Evolutionary conservation across 768 basidiomycete species (phyloP).

Genomic region (Suillus clintonianus): DNA sequence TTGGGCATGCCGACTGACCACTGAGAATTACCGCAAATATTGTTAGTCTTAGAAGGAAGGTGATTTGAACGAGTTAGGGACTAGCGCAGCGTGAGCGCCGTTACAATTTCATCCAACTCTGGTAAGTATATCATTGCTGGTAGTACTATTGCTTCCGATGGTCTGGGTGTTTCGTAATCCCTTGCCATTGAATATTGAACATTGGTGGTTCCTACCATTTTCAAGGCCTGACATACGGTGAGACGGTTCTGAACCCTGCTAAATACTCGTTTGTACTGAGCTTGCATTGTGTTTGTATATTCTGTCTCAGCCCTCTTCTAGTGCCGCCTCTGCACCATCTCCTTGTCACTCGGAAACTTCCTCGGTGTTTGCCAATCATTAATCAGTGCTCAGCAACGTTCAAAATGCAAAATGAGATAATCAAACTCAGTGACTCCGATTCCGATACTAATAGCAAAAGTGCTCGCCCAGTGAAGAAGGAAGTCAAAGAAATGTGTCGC

Average conservation of each 20-base stretch:
- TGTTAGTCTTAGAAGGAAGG: too few species aligned
- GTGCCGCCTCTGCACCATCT: not conserved
- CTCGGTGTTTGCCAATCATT: not conserved
- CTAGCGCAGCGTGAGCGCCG: too few species aligned
- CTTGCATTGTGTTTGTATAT: not conserved
- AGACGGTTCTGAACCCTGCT: not conserved
- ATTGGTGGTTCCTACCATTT: not conserved
- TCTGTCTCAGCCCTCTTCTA: not conserved
- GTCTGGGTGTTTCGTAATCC: not conserved
- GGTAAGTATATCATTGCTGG: too few species aligned
- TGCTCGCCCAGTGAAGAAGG: not conserved
- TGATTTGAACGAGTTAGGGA: too few species aligned
- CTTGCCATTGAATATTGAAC: not conserved
- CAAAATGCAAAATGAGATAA: slow-evolving; percentile 2
- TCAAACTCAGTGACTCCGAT: slow-evolving; percentile 3
- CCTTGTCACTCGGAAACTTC: not conserved
- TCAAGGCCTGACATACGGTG: not conserved
- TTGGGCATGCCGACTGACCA: too few species aligned
- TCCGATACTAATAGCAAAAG: not conserved
- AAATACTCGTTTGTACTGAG: not conserved
- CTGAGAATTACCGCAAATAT: too few species aligned
- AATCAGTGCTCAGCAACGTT: too few species aligned
- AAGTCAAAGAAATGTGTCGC: not conserved
- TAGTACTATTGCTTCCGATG: not conserved
- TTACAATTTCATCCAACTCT: too few species aligned